Evolutionary conservation across 2,329 filamentous ascomycete genomes (phyloP).

Genomic region (Cryphonectria radicalis): DNA sequence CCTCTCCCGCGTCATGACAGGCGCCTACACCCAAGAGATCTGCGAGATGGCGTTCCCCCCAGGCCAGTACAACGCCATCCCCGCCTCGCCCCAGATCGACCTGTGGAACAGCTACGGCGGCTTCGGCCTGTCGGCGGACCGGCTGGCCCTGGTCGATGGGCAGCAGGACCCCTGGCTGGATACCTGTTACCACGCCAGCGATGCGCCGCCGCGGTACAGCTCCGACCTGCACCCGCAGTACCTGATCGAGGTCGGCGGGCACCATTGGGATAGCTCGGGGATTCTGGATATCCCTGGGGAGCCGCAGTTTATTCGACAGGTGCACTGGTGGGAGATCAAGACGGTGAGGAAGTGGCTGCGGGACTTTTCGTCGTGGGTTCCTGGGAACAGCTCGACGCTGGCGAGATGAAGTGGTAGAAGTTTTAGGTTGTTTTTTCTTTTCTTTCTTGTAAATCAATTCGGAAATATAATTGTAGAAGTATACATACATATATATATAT

Average conservation of each 20-base stretch:
- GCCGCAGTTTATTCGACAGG: constrained; percentile 55
- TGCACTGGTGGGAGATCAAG: constrained; percentile 54
- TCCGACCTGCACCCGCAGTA: constrained; percentile 52
- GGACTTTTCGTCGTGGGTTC: constrained; percentile 37
- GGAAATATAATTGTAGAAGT: too few species aligned
- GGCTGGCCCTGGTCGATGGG: constrained; percentile 57
- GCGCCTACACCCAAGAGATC: constrained; percentile 58
- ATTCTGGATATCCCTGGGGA: constrained; percentile 46
- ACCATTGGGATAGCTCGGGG: constrained; percentile 55
- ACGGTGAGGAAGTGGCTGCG: constrained; percentile 53
- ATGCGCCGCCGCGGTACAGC: constrained; percentile 43
- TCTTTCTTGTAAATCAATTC: too few species aligned
- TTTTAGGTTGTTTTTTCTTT: not conserved
- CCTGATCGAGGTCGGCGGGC: constrained; percentile 54
- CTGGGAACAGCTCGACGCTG: not conserved
- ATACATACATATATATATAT: too few species aligned
- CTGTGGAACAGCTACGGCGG: constrained; percentile 52
- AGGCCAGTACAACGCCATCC: constrained; percentile 50
- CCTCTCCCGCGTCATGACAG: constrained; percentile 51
- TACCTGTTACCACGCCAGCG: constrained; percentile 53
- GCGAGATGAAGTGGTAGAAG: not conserved
- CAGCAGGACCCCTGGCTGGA: constrained; percentile 57
- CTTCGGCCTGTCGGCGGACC: constrained; percentile 49
- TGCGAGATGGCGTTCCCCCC: constrained; percentile 57
- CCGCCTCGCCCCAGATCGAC: constrained; percentile 46